Conservation (phyloP, 2,329 filamentous ascomycete genomes). For the Clathrospora elynae region DNA sequence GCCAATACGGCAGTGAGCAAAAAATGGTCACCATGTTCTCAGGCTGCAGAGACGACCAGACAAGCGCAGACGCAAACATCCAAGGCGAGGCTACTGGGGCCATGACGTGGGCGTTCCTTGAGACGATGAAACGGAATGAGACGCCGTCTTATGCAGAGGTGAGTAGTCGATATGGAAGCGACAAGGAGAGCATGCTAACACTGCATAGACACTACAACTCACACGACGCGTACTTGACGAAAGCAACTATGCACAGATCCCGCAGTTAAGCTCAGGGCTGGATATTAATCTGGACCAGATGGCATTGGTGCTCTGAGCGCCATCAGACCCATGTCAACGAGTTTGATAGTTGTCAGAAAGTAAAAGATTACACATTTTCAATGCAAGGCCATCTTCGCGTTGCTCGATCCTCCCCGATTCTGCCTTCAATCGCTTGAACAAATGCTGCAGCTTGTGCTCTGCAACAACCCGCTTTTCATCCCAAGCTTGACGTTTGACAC, state of each 20-base stretch:
- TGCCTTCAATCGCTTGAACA: too few relatives aligned
- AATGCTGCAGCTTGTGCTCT: too few relatives aligned
- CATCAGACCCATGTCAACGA: not conserved
- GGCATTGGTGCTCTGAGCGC: constrained; percentile 32
- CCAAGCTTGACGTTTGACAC: too few relatives aligned
- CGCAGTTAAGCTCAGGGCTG: constrained; percentile 51
- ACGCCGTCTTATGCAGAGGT: constrained; percentile 51
- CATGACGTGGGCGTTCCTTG: constrained; percentile 57
- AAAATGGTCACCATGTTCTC: constrained; percentile 59
- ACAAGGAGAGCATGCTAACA: not conserved
- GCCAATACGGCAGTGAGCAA: constrained; percentile 53
- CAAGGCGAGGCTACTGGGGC: constrained; percentile 52
- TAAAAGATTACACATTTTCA: too few relatives aligned
- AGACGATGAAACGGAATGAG: constrained; percentile 49
- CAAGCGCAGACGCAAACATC: constrained; percentile 56
- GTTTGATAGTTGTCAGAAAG: not conserved
- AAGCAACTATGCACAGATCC: constrained; percentile 52
- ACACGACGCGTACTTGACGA: constrained; percentile 48
- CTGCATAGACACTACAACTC: constrained; percentile 43
- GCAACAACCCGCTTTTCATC: too few relatives aligned
- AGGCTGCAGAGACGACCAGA: constrained; percentile 59
- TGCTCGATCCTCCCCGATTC: too few relatives aligned
- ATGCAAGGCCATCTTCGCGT: too few relatives aligned
- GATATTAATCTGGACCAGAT: constrained; percentile 51
- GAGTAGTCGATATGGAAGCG: constrained; percentile 9